Evolutionary conservation across 306 rosid genomes (phyloP).

Genomic region (Castanopsis chinensis): DNA sequence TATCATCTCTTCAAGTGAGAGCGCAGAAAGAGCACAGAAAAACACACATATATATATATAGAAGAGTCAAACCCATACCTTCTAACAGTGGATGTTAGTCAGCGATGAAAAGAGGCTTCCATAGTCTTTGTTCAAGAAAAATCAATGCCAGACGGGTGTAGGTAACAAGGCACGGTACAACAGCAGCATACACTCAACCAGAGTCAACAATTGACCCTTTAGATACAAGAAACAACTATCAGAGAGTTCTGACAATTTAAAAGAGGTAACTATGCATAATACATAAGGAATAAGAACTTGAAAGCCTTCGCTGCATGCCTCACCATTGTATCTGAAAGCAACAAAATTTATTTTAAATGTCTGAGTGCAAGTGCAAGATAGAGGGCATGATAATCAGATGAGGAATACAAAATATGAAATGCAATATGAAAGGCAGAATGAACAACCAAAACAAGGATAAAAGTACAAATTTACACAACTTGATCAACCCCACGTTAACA

Average conservation of each 20-base stretch:
- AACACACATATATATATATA: not conserved
- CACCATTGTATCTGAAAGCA: conserved; percentile 65
- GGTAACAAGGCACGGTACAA: conserved; percentile 82
- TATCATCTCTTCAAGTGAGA: conserved; percentile 9
- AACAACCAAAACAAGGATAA: not conserved
- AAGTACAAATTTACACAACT: not conserved
- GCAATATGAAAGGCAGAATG: not conserved
- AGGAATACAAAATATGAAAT: not conserved
- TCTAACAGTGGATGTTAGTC: conserved; percentile 73
- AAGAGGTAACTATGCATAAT: conserved; percentile 32
- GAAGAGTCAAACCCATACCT: conserved; percentile 46
- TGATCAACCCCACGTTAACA: no score
- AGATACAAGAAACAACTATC: conserved; percentile 28
- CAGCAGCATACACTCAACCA: conserved; percentile 68
- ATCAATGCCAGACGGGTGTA: conserved; percentile 86
- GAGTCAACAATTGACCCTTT: conserved; percentile 84
- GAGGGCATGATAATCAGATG: not conserved
- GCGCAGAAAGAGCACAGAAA: conserved; percentile 15
- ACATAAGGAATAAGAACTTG: conserved; percentile 78
- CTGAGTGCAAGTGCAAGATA: not conserved
- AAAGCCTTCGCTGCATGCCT: conserved; percentile 85
- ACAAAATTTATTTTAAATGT: conserved; percentile 6
- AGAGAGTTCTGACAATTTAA: conserved; percentile 26
- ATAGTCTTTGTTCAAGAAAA: conserved; percentile 77
- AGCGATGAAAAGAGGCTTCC: conserved; percentile 91